These are phyloP conservation scores for Erucastrum elatum DNA, from an alignment of 345 rosid species.

Conservation along the genomic window DNA sequence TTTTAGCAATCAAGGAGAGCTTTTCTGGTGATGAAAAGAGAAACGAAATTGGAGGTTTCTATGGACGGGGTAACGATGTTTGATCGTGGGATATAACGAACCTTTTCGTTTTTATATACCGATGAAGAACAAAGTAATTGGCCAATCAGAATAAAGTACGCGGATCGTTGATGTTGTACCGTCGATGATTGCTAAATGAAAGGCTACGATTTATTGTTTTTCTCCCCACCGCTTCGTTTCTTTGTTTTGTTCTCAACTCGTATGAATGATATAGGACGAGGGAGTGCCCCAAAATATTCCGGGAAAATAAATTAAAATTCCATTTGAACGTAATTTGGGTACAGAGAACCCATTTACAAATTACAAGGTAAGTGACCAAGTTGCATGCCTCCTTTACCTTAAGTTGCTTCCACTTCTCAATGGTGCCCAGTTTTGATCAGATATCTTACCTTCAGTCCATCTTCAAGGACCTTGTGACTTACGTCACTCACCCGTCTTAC, in stretches of 20 bases:
- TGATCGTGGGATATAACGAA: neutral
- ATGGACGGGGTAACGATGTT: neutral
- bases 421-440: no score
- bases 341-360: no score
- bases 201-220: constrained; percentile 33
- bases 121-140: neutral
- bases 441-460: no score
- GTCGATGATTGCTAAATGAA: constrained; percentile 34
- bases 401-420: no score
- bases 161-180: constrained; percentile 32
- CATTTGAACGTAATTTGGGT: no score
- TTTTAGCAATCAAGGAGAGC: neutral
- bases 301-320: neutral
- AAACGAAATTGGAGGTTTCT: neutral
- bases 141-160: constrained; percentile 48
- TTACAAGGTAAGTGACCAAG: no score
- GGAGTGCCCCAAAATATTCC: constrained; percentile 13
- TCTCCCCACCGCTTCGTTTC: constrained; percentile 32
- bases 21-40: neutral
- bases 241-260: neutral
- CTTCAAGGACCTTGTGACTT: no score
- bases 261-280: neutral
- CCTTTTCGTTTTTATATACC: constrained; percentile 33
- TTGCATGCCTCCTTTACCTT: no score
- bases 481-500: no score